Conservation (phyloP, 176 grass and related monocot genomes). For the Zea mays region DNA sequence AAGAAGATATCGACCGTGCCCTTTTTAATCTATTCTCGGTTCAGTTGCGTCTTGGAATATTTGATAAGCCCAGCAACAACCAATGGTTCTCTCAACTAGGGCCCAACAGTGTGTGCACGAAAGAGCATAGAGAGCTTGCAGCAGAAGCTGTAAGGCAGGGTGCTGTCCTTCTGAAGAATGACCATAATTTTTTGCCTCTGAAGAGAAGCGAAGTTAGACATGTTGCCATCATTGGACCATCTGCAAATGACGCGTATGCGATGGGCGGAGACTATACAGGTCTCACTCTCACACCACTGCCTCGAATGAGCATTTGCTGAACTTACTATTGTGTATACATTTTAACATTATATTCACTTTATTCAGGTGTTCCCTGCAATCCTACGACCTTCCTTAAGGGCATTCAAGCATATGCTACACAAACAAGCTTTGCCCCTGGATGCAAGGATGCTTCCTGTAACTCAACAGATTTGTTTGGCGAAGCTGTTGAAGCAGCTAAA, state of each 20-base stretch:
- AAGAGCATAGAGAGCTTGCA: conserved; percentile 75
- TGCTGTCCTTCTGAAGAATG: conserved; percentile 82
- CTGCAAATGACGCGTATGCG: conserved; percentile 56
- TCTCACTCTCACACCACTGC: conserved; percentile 36
- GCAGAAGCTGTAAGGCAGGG: conserved; percentile 80
- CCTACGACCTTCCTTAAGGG: conserved; percentile 64
- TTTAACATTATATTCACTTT: conserved; percentile 30
- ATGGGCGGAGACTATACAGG: conserved; percentile 87
- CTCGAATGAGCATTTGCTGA: conserved; percentile 9
- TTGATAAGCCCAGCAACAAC: conserved; percentile 48
- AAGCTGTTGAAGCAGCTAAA: conserved; percentile 58
- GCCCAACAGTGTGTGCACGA: conserved; percentile 59
- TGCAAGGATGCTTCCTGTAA: conserved; percentile 62
- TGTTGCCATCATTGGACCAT: conserved; percentile 72
- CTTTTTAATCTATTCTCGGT: conserved; percentile 89
- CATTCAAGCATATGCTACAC: conserved; percentile 54
- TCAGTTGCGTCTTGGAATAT: conserved; percentile 74
- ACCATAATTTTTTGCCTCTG: conserved; percentile 68
- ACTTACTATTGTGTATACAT: not conserved
- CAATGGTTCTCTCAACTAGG: conserved; percentile 45
- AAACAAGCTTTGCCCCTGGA: conserved; percentile 58
- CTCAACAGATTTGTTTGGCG: conserved; percentile 51
- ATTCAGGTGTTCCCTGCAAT: conserved; percentile 67
- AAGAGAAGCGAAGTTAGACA: conserved; percentile 50
- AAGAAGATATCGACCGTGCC: conserved; percentile 75